Evolutionary conservation across 1,284 basidiomycete species (phyloP).

Genomic region (Ceratobasidium sp.): DNA sequence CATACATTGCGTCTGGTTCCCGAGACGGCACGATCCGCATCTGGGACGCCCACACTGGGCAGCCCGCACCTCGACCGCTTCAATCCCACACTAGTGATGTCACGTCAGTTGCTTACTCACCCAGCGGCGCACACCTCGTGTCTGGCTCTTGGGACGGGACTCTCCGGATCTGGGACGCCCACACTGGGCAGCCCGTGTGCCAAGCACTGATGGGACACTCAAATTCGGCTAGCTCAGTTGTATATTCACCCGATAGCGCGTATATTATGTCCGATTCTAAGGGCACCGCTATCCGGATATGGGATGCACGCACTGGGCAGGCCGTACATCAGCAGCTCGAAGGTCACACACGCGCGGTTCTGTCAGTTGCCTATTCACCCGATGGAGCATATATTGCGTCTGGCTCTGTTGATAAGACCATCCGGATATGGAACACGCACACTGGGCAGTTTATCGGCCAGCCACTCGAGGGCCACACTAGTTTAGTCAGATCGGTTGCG

Average conservation of each 20-base stretch:
- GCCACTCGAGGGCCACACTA: not conserved
- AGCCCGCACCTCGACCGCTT: not conserved
- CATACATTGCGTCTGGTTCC: too few relatives aligned
- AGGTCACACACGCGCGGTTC: not conserved
- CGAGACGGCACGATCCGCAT: too few relatives aligned
- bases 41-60: too few relatives aligned
- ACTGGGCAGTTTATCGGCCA: not conserved
- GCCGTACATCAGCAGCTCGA: not conserved
- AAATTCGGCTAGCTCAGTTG: not conserved
- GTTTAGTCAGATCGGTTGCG: not conserved
- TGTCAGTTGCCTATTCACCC: not conserved
- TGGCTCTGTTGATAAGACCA: not conserved
- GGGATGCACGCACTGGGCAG: too few relatives aligned
- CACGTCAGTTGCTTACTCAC: conserved; percentile 3
- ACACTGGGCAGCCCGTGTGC: not conserved
- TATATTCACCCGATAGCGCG: not conserved
- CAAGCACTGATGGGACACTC: not conserved
- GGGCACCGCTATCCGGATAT: too few relatives aligned
- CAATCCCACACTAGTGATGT: not conserved
- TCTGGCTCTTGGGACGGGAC: not conserved
- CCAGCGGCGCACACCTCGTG: not conserved
- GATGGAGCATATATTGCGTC: not conserved
- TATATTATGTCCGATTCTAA: not conserved
- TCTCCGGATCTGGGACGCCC: not conserved
- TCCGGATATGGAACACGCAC: not conserved